Percentiles rank a stretch among this genome's conserved stretches.
phyloP scores from a whole-genome alignment of 192 early-diverging fungal species.

The Entophlyctis luteolus region DNA sequence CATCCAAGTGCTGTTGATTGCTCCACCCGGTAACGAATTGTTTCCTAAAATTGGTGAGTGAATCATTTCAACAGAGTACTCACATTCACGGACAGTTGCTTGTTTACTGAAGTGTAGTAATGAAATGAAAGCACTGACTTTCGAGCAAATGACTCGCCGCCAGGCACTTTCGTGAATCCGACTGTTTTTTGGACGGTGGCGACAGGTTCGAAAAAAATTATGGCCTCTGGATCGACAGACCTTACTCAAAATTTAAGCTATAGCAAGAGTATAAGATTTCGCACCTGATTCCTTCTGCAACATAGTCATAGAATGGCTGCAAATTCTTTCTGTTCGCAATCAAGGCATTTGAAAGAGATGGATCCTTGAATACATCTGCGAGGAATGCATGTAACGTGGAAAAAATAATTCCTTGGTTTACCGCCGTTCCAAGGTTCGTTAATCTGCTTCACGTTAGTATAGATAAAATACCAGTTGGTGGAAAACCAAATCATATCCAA shows the following conservation, averaged over 20 bases:
- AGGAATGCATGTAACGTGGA: background rate
- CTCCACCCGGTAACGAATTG: conserved; percentile 11
- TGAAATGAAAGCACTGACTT: conserved; percentile 21
- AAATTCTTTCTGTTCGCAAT: conserved; percentile 23
- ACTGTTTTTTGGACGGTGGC: conserved; percentile 21
- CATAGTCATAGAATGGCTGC: conserved; percentile 23
- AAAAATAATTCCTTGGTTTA: background rate
- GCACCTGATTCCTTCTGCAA: conserved; percentile 23
- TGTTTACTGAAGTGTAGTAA: conserved; percentile 10
- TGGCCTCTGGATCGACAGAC: conserved; percentile 21
- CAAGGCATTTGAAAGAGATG: conserved; percentile 8
- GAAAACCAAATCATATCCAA: conserved; percentile 56
- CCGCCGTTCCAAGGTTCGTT: conserved; percentile 50
- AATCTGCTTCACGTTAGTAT: too few species aligned
- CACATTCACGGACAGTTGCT: conserved; percentile 12
- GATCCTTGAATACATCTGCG: conserved; percentile 15
- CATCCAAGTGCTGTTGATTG: conserved; percentile 10
- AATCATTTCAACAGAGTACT: background rate
- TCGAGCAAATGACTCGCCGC: background rate
- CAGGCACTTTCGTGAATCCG: conserved; percentile 19
- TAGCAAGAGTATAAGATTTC: background rate
- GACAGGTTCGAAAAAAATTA: conserved; percentile 29
- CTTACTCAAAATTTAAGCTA: background rate
- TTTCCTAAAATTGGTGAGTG: background rate
- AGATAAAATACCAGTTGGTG: background rate